Percentiles rank a stretch among this genome's conserved stretches.
These are phyloP conservation scores for Geoglossum cookeanum DNA, from an alignment of 2,329 filamentous ascomycete species.

Conservation along the genomic window DNA sequence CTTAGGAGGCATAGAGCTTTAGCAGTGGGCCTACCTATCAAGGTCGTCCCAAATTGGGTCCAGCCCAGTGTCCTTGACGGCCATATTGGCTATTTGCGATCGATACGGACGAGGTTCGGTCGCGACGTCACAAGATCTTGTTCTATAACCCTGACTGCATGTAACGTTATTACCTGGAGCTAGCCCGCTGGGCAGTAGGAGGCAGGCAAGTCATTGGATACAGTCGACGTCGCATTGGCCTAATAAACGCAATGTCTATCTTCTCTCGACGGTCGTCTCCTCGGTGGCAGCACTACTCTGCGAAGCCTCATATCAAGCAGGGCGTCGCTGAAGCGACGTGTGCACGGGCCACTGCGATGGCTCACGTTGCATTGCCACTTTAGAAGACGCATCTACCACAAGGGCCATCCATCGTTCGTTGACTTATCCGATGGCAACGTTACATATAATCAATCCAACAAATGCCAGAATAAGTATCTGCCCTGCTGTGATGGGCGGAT, in stretches of 20 bases:
- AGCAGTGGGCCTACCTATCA: constrained; percentile 40
- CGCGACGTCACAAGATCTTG: not conserved
- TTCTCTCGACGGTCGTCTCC: not conserved
- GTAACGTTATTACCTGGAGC: not conserved
- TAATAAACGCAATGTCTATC: not conserved
- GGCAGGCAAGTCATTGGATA: not conserved
- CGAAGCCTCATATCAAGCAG: not conserved
- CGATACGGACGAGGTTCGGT: constrained; percentile 34
- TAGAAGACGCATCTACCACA: not conserved
- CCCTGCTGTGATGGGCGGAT: not conserved
- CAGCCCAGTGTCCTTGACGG: constrained; percentile 18
- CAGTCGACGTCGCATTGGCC: not conserved
- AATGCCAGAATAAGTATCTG: not conserved
- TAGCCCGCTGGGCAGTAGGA: not conserved
- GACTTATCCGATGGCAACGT: not conserved
- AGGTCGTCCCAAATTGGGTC: constrained; percentile 49
- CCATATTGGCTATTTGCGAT: constrained; percentile 14
- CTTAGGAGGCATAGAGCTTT: constrained; percentile 11
- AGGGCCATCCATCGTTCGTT: not conserved
- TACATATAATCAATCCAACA: not conserved
- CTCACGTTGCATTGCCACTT: constrained; percentile 2
- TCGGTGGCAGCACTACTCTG: not conserved
- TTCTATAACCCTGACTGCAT: not conserved
- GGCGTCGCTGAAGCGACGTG: not conserved
- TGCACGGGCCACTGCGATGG: not conserved